Percentiles rank a stretch among this genome's conserved stretches.
Conservation (phyloP, 768 basidiomycete genomes). For the Phanerochaete sordida region DNA sequence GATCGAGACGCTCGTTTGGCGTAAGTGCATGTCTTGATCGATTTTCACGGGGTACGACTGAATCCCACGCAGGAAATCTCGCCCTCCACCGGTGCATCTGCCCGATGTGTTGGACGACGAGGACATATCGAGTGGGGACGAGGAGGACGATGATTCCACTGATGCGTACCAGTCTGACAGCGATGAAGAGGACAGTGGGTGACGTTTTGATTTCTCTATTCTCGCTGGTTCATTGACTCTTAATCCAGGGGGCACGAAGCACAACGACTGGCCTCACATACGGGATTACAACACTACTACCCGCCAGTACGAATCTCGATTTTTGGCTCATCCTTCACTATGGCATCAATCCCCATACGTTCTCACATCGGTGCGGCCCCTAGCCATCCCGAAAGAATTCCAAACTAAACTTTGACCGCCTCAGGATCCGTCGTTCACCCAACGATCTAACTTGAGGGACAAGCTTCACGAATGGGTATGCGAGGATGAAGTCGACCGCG, state of each 20-base stretch:
- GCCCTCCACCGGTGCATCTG: conserved; percentile 40
- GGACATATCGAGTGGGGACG: conserved; percentile 64
- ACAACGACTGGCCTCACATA: neutral
- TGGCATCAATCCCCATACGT: conserved; percentile 49
- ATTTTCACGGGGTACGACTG: neutral
- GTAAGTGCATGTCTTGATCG: conserved; percentile 35
- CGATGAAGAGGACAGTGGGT: neutral
- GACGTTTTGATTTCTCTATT: neutral
- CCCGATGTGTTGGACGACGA: conserved; percentile 39
- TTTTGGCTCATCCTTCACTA: conserved; percentile 30
- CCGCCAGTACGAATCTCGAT: conserved; percentile 42
- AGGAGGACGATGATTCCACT: conserved; percentile 63
- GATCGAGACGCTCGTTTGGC: conserved; percentile 72
- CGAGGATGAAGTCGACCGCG: neutral
- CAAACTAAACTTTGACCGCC: neutral
- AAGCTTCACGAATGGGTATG: neutral
- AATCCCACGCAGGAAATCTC: conserved; percentile 41
- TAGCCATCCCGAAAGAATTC: neutral
- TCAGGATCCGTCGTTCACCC: neutral
- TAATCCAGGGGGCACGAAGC: too few species aligned
- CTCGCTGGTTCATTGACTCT: neutral
- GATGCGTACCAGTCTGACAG: neutral
- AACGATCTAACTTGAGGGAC: neutral
- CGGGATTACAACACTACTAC: conserved; percentile 43
- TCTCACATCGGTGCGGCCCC: conserved; percentile 36